Evolutionary conservation across 345 rosid species (phyloP).

Genomic region (Barbarea vulgaris): DNA sequence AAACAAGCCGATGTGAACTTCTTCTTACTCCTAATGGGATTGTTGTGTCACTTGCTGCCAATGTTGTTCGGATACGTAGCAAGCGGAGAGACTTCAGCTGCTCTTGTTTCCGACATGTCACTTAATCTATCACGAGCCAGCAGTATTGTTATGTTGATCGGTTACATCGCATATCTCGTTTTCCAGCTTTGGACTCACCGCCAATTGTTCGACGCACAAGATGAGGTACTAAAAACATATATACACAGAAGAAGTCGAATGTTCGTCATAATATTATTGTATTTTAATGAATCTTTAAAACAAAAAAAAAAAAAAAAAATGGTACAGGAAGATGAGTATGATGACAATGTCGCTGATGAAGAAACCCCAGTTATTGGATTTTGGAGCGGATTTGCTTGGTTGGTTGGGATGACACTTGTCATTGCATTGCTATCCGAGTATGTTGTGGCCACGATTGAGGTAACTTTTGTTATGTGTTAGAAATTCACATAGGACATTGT

Average conservation of each 20-base stretch:
- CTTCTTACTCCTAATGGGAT: constrained; percentile 68
- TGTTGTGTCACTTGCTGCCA: constrained; percentile 82
- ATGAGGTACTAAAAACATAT: constrained; percentile 19
- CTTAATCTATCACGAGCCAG: constrained; percentile 77
- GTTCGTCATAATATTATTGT: background rate
- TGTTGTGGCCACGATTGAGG: constrained; percentile 97
- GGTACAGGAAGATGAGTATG: constrained; percentile 51
- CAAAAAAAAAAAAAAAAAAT: background rate
- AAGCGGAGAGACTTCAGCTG: constrained; percentile 27
- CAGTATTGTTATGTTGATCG: constrained; percentile 76
- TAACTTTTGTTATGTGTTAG: constrained; percentile 32
- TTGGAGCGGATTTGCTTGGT: constrained; percentile 85
- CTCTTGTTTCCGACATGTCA: constrained; percentile 35
- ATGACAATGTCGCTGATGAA: constrained; percentile 47
- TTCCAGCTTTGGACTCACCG: constrained; percentile 91
- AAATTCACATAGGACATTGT: background rate
- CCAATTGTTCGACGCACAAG: constrained; percentile 41
- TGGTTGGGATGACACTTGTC: constrained; percentile 80
- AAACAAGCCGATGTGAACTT: constrained; percentile 94
- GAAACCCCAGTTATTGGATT: constrained; percentile 78
- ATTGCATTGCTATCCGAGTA: constrained; percentile 87
- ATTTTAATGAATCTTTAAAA: background rate
- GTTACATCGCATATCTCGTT: constrained; percentile 72
- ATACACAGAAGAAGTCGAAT: background rate
- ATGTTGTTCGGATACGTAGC: constrained; percentile 60